Conservation (phyloP, 176 grass and related monocot species). For the maize (Zea mays) region DNA sequence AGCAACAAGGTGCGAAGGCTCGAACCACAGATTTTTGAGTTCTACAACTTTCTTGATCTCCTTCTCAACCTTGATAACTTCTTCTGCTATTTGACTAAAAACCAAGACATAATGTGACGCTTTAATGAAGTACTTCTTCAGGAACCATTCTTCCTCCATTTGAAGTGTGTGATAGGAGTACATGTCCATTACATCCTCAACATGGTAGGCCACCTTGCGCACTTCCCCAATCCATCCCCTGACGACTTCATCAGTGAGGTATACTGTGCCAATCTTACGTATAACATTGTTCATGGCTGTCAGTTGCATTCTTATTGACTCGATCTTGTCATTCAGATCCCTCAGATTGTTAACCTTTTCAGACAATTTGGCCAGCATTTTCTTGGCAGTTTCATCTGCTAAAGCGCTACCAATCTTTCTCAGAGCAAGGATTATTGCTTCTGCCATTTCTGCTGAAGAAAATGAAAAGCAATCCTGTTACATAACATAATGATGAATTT, state of each 20-base stretch:
- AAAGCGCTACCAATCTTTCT: slow-evolving; percentile 16
- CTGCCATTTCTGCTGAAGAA: slow-evolving; percentile 28
- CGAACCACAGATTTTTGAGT: background rate
- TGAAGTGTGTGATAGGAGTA: background rate
- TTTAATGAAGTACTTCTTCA: background rate
- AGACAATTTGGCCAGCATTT: background rate
- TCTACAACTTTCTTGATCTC: background rate
- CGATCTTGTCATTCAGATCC: slow-evolving; percentile 20
- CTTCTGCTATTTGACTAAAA: background rate
- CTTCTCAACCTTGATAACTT: background rate
- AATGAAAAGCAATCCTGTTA: background rate
- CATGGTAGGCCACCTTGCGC: background rate
- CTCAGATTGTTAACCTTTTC: slow-evolving; percentile 20
- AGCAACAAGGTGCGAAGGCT: background rate
- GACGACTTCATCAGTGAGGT: slow-evolving; percentile 2
- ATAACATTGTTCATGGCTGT: slow-evolving; percentile 28
- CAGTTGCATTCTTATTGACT: background rate
- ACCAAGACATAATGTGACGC: background rate
- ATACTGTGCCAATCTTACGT: slow-evolving; percentile 8
- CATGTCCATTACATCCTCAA: slow-evolving; percentile 15
- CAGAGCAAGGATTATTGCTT: slow-evolving; percentile 20
- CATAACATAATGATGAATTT: background rate
- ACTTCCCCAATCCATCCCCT: slow-evolving; percentile 31
- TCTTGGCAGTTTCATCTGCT: slow-evolving; percentile 6
- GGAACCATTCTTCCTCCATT: background rate